Base-by-base conservation (phyloP, 805 yeast species). In the Phaffomyces antillensis region DNA sequence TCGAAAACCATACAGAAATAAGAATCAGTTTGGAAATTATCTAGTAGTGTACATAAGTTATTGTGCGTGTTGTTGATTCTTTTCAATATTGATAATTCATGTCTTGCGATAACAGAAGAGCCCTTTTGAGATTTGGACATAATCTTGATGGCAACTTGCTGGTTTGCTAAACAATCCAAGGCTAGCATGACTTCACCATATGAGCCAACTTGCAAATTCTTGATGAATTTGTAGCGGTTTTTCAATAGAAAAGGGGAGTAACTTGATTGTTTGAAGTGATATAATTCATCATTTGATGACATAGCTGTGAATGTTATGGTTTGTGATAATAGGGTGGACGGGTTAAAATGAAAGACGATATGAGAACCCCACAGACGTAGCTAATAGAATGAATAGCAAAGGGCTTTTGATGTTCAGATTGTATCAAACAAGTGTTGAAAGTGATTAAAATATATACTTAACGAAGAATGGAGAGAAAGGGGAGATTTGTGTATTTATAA, bases 131-230 rank as follows among this genome's bases (percentile, higher is more conserved):
- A 53, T 55, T 72, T 75, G 51, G 67, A 62, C 68, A 80, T 67
- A 13, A 79, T 67, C 62, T 80, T 80, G 46, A 80, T 63, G 17
- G 83, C 81, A 35, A 78, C 83, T 36, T 64, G 58, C 2, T 40
- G 15, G 38, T 54, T 53, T 15, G 57, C 53, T 30, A 48, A 45
- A 2, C 53, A 45, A 54, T 80, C 77, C 8, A 62, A 45, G 2
- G 82, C 83, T 41, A 75, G 67, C 2, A 80, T 65, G 3, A 81
- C 86, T 46, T 70, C 70, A 18, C 86, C 86, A 59, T 77, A 81
- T 3, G 84, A 71, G 5, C 86, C 86, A 11, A 50, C 41, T 43
- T 56, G 60, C 16, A 56, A 20, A 8, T 45, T 45, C n/a, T 39
- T 43, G 31, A 43, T 17, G 32, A 33, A 48, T 13, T 32, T 32